Percentiles rank a stretch among this genome's conserved stretches.
Conservation (phyloP, 2,329 filamentous ascomycete genomes). For the Myriosclerotinia curreyana region DNA sequence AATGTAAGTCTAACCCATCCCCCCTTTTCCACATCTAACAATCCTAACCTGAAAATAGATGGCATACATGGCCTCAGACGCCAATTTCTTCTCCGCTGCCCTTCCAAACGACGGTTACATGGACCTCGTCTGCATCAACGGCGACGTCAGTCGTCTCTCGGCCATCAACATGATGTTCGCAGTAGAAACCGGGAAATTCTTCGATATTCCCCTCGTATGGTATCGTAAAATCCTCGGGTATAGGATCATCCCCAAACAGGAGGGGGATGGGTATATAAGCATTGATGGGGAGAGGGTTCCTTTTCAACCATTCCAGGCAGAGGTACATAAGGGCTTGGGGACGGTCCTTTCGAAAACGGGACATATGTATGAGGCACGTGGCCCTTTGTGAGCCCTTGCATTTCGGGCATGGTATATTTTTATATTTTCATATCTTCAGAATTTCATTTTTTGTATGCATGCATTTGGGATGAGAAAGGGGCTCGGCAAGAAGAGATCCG, state of each 20-base stretch:
- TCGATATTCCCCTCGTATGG: conserved; percentile 72
- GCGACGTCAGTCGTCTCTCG: conserved; percentile 64
- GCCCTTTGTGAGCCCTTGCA: conserved; percentile 35
- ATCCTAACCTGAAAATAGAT: conserved; percentile 51
- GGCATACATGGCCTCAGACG: conserved; percentile 83
- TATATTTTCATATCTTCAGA: conserved; percentile 13
- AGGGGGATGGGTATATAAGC: conserved; percentile 78
- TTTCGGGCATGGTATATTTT: neutral
- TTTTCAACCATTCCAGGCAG: conserved; percentile 87
- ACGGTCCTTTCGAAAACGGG: conserved; percentile 77
- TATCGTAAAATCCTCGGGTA: conserved; percentile 89
- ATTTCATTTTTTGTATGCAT: neutral
- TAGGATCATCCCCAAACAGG: conserved; percentile 72
- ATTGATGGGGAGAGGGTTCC: conserved; percentile 88
- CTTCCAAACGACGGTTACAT: conserved; percentile 80
- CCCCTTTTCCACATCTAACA: no score
- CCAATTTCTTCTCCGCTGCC: conserved; percentile 83
- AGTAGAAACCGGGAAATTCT: conserved; percentile 71
- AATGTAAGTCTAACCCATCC: conserved; percentile 56
- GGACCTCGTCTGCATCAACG: conserved; percentile 79
- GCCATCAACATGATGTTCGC: conserved; percentile 68
- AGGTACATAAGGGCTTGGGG: conserved; percentile 78
- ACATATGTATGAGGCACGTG: conserved; percentile 64
- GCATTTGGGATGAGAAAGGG: conserved; percentile 25
- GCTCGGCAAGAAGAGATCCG: conserved; percentile 24